These are phyloP conservation scores for Elaphomyces granulatus DNA, from an alignment of 495 filamentous ascomycete genomes.

Conservation along the genomic window DNA sequence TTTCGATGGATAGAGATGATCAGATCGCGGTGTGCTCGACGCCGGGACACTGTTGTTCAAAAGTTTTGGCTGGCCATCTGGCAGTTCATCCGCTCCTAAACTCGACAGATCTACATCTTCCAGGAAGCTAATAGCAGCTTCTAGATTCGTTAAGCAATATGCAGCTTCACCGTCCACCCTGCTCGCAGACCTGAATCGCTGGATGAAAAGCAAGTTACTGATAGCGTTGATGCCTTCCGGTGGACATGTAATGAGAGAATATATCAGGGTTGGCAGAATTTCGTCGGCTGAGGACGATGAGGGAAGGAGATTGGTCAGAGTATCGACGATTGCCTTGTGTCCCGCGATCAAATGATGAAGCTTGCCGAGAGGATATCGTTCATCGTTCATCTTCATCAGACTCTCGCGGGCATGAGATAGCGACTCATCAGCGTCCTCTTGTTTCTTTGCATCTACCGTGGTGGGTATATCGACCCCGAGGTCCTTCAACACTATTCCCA, in stretches of 20 bases:
- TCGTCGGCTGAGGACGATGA: constrained; percentile 94
- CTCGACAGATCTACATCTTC: constrained; percentile 93
- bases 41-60: constrained; percentile 36
- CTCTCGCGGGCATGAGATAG: constrained; percentile 61
- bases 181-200: constrained; percentile 73
- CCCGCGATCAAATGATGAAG: constrained; percentile 74
- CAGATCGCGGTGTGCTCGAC: constrained; percentile 28
- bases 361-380: constrained; percentile 80
- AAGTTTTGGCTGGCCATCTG: constrained; percentile 46
- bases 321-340: constrained; percentile 91
- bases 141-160: constrained; percentile 91
- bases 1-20: constrained; percentile 17
- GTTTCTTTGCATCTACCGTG: constrained; percentile 42
- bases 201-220: constrained; percentile 87
- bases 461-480: constrained; percentile 55
- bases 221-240: constrained; percentile 78
- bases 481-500: constrained; percentile 79
- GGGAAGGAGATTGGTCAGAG: constrained; percentile 54
- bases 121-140: constrained; percentile 90
- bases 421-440: constrained; percentile 55
- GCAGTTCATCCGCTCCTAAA: constrained; percentile 66
- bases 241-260: constrained; percentile 79
- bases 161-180: constrained; percentile 88
- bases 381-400: constrained; percentile 70
- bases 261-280: constrained; percentile 92